These are phyloP conservation scores for Xylariaceae sp. DNA, from an alignment of 2,329 filamentous ascomycete species.

Conservation along the genomic window DNA sequence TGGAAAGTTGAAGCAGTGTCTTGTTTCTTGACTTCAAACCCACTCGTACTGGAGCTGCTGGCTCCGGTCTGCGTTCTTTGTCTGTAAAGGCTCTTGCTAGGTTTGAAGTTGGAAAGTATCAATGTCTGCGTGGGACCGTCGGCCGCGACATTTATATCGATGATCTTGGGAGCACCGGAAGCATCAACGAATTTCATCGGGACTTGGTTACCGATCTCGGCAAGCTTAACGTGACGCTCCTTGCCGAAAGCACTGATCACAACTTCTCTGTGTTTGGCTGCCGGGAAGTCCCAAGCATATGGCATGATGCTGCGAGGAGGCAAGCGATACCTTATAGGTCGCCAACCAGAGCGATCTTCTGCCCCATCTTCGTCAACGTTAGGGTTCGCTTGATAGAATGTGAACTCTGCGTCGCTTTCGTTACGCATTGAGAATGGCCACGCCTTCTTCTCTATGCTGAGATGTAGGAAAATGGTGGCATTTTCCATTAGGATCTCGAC, in stretches of 20 bases:
- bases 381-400: conserved; percentile 93
- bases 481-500: conserved; percentile 89
- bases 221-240: conserved; percentile 88
- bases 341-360: conserved; percentile 83
- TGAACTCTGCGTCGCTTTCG: conserved; percentile 93
- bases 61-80: conserved; percentile 52
- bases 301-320: conserved; percentile 98
- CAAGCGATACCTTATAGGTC: conserved; percentile 84
- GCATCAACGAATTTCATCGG: conserved; percentile 82
- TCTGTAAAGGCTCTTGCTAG: conserved; percentile 84
- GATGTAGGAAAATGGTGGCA: conserved; percentile 87
- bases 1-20: conserved; percentile 86
- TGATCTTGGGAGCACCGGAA: conserved; percentile 73
- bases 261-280: conserved; percentile 92
- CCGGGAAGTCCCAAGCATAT: conserved; percentile 98
- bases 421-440: conserved; percentile 99
- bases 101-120: conserved; percentile 89
- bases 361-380: conserved; percentile 87
- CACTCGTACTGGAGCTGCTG: conserved; percentile 54
- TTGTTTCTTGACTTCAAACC: conserved; percentile 91
- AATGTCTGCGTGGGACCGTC: conserved; percentile 94
- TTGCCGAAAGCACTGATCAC: conserved; percentile 74
- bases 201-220: conserved; percentile 93
- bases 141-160: conserved; percentile 94
- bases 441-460: conserved; percentile 86